Evolutionary conservation across 2,329 filamentous ascomycete species (phyloP).

Genomic region (Apiospora rasikravindrae): DNA sequence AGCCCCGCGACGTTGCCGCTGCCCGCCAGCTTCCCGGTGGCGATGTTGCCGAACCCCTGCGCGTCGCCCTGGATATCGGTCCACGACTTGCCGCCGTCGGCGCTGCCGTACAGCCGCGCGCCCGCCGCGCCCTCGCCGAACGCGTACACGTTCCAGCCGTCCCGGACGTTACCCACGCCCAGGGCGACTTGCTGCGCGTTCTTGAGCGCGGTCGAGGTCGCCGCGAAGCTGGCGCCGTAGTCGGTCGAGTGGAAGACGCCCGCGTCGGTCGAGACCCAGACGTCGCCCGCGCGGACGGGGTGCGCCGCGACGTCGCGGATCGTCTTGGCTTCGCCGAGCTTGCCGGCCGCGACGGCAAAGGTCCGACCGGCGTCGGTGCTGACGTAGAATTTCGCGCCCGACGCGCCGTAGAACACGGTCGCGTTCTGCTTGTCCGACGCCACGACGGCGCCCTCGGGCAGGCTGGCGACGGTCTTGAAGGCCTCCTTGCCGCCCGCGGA

Average conservation of each 20-base stretch:
- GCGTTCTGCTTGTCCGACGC: constrained; percentile 60
- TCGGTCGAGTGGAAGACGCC: constrained; percentile 61
- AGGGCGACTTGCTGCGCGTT: constrained; percentile 50
- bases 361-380: constrained; percentile 53
- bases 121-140: constrained; percentile 51
- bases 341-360: constrained; percentile 45
- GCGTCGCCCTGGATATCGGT: constrained; percentile 50
- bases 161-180: constrained; percentile 43
- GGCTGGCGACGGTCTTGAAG: constrained; percentile 47
- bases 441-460: constrained; percentile 53
- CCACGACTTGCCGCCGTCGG: constrained; percentile 50
- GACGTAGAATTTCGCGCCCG: constrained; percentile 53
- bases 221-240: constrained; percentile 53
- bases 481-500: constrained; percentile 46
- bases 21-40: constrained; percentile 46
- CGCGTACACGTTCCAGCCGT: constrained; percentile 52
- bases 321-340: constrained; percentile 44
- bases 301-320: constrained; percentile 63
- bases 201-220: constrained; percentile 42
- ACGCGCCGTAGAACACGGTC: constrained; percentile 58
- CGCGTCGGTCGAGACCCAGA: constrained; percentile 61
- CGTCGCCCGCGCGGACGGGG: constrained; percentile 62
- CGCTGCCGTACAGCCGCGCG: constrained; percentile 50
- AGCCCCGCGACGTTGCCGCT: constrained; percentile 51
- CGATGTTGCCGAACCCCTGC: constrained; percentile 51